Percentiles rank a stretch among this genome's conserved stretches.
phyloP scores from a whole-genome alignment of 768 basidiomycete species.

The Calvatia gigantea region DNA sequence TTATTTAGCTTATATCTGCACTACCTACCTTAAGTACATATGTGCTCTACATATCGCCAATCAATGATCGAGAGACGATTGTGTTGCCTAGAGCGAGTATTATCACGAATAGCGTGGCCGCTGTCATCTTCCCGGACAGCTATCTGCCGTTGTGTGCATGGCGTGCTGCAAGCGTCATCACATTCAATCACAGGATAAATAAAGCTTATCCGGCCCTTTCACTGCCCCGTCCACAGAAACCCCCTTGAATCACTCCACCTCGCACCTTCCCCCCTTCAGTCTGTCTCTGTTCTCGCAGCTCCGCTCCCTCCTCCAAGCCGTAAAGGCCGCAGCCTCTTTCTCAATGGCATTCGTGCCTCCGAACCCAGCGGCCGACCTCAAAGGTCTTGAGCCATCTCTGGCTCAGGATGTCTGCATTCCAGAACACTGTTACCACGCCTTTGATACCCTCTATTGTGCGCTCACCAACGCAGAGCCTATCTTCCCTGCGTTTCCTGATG shows the following conservation, averaged over 20 bases:
- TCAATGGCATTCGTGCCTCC: conserved; percentile 57
- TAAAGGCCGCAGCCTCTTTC: conserved; percentile 14
- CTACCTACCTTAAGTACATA: conserved; percentile 33
- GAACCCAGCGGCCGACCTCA: conserved; percentile 39
- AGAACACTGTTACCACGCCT: conserved; percentile 80
- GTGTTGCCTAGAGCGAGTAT: too few species aligned
- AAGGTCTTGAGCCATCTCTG: conserved; percentile 22
- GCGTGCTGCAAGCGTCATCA: not conserved
- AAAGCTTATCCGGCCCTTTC: conserved; percentile 11
- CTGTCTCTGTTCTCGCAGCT: conserved; percentile 11
- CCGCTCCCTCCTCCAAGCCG: conserved; percentile 11
- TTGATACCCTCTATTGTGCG: conserved; percentile 78
- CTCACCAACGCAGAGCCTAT: conserved; percentile 57
- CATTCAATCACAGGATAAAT: too few species aligned
- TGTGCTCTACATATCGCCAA: conserved; percentile 16
- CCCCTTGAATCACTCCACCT: too few species aligned
- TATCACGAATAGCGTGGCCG: conserved; percentile 1
- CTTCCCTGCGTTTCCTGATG: conserved; percentile 61
- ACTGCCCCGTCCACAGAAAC: not conserved
- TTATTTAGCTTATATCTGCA: conserved; percentile 44
- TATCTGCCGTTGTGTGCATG: not conserved
- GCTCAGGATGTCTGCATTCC: conserved; percentile 52
- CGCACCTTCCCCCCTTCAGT: conserved; percentile 4
- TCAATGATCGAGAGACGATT: not conserved
- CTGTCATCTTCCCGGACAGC: not conserved